These are phyloP conservation scores for Ambrosia hybrid DNA, from an alignment of 140 eudicot species.

Conservation along the genomic window DNA sequence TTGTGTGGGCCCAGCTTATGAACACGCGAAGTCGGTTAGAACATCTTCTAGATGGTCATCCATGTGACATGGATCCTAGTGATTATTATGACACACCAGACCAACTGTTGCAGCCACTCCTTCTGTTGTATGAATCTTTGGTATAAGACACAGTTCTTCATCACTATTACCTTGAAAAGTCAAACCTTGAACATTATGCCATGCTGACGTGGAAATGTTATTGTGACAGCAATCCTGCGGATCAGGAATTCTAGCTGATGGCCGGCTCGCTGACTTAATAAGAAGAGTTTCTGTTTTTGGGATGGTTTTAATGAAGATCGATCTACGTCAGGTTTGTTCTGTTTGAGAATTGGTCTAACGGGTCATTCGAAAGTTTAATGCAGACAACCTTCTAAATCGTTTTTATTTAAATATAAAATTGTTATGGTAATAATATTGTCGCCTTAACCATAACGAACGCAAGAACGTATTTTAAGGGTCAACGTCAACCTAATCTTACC, in stretches of 20 bases:
- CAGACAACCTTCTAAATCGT: background rate
- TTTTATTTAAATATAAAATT: background rate
- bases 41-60: slow-evolving; percentile 82
- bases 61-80: slow-evolving; percentile 64
- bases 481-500: background rate
- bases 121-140: slow-evolving; percentile 88
- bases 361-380: background rate
- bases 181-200: slow-evolving; percentile 1
- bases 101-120: slow-evolving; percentile 72
- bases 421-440: background rate
- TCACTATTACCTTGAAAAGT: background rate
- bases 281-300: slow-evolving; percentile 88
- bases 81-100: slow-evolving; percentile 82
- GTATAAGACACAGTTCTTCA: slow-evolving; percentile 34
- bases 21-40: slow-evolving; percentile 76
- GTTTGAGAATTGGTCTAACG: background rate
- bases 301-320: slow-evolving; percentile 95
- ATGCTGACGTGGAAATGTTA: slow-evolving; percentile 13
- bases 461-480: background rate
- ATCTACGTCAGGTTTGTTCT: slow-evolving; percentile 85
- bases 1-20: slow-evolving; percentile 37
- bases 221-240: slow-evolving; percentile 77
- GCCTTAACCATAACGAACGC: background rate
- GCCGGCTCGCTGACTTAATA: slow-evolving; percentile 86
- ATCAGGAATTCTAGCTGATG: slow-evolving; percentile 88